Evolutionary conservation across 495 filamentous ascomycete species (phyloP), one percentile per base, ranked within the genome.

Genomic region (Neurospora sublineolata): DNA sequence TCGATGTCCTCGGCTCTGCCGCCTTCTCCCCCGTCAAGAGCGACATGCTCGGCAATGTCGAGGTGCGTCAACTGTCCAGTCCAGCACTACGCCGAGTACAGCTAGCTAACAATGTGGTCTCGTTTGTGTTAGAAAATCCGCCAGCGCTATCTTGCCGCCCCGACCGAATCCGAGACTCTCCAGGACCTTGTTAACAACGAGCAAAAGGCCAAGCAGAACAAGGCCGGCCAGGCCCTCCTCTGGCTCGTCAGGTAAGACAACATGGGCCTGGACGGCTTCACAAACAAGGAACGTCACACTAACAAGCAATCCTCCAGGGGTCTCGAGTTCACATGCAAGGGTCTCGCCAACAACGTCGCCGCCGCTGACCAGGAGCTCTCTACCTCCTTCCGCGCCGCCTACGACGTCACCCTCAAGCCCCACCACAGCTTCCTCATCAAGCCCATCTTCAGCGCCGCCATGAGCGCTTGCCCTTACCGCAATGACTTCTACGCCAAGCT

Each of bases 11-110:
- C 37, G 93, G 93, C 64, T 91, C 89, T 41, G 83, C 88, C 16
- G 93, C 94, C 72, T 97, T 98, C 83, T 86, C 81, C 6, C 89
- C 90, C 36, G 94, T 99, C 72, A 97, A 97, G 86, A 91, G 82
- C 73, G 95, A 99, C 81, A 90, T 99, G 85, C 75, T 88, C 10
- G 93, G 93, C 77, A 99, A 99, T 79, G 88, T 99, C 80, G 93
- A 93, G 88, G 94, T 97, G 79, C 71, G 81, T 77, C 44, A 2
- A 9, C 38, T 38, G 30, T 42, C 30, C 60, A 60, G 44, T 27
- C 68, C 37, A 4, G 10, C 44, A 41, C 41, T 33, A 39, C 18
- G 27, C 4, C 38, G 27, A 30, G 30, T 44, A 8, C 37, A 20
- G 37, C 14, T 10, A 42, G 52, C 75, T 77, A 30, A 78, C 42